A percentile compares a stretch with the other conserved stretches of the same genome.
These are phyloP conservation scores for Aspergillus cejpii DNA, from an alignment of 2,329 filamentous ascomycete species.

Conservation along the genomic window DNA sequence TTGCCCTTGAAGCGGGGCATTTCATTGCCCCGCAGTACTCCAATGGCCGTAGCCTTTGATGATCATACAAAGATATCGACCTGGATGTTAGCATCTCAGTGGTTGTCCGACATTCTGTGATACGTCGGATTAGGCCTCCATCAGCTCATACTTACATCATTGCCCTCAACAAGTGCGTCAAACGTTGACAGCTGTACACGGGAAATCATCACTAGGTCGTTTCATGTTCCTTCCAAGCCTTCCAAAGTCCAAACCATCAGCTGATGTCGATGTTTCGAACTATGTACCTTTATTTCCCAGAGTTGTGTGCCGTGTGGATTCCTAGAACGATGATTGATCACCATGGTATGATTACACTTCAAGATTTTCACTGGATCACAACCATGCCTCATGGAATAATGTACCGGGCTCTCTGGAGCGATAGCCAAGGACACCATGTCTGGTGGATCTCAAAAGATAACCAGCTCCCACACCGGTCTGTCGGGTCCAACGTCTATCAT, in stretches of 20 bases:
- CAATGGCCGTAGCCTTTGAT: not conserved
- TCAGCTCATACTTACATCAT: not conserved
- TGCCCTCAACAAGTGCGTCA: not conserved
- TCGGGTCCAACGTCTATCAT: constrained; percentile 17
- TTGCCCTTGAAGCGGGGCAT: constrained; percentile 8
- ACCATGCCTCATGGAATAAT: too few species aligned
- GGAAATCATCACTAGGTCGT: not conserved
- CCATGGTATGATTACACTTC: too few species aligned
- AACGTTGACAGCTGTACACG: not conserved
- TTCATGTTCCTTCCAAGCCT: not conserved
- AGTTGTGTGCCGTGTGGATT: too few species aligned
- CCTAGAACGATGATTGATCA: too few species aligned
- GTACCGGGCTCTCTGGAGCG: too few species aligned
- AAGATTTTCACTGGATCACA: too few species aligned
- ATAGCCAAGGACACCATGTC: not conserved
- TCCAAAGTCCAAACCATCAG: not conserved
- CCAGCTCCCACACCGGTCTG: constrained; percentile 21
- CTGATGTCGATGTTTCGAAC: not conserved
- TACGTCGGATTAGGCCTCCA: not conserved
- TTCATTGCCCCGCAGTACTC: constrained; percentile 9
- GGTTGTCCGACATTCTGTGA: not conserved
- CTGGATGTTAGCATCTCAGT: not conserved
- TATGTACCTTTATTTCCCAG: not conserved
- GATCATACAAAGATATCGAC: not conserved
- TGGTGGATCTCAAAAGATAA: constrained; percentile 10